phyloP scores from a whole-genome alignment of 495 filamentous ascomycete species.

The Lasiosphaeria ovina region DNA sequence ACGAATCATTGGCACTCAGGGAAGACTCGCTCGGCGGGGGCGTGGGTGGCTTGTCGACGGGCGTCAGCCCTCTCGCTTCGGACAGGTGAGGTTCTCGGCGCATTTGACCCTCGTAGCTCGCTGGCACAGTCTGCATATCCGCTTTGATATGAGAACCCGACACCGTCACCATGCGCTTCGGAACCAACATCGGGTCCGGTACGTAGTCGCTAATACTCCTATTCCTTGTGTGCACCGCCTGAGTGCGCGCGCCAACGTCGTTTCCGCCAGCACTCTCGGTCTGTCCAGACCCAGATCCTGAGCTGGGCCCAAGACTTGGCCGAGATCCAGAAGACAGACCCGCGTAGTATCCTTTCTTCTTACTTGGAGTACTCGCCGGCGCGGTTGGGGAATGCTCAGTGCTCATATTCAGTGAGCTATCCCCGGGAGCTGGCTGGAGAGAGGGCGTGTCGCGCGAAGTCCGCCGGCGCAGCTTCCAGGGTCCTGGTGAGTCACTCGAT shows the following conservation, averaged over 20 bases:
- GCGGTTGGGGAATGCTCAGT: conserved; percentile 52
- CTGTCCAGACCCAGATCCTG: conserved; percentile 2
- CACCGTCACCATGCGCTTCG: conserved; percentile 71
- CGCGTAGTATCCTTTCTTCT: conserved; percentile 56
- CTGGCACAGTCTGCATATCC: conserved; percentile 46
- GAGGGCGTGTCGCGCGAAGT: conserved; percentile 33
- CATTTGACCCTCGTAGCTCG: conserved; percentile 48
- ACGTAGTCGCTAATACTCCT: conserved; percentile 86
- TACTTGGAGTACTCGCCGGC: conserved; percentile 39
- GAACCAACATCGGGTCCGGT: conserved; percentile 64
- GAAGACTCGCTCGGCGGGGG: conserved; percentile 64
- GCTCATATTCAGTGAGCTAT: conserved; percentile 44
- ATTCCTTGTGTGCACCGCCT: conserved; percentile 53
- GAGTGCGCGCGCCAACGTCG: conserved; percentile 16
- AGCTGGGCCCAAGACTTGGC: conserved; percentile 29
- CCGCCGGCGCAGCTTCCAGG: conserved; percentile 56
- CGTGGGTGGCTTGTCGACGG: conserved; percentile 64
- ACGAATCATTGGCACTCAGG: conserved; percentile 46
- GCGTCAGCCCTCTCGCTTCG: conserved; percentile 67
- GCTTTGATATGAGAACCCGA: conserved; percentile 53
- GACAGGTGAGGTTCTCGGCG: conserved; percentile 82
- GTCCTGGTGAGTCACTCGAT: conserved; percentile 67
- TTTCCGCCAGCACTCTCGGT: conserved; percentile 31
- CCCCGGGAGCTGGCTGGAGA: conserved; percentile 35
- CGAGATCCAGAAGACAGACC: conserved; percentile 39